These are phyloP conservation scores for Nigrospora sphaerica DNA, from an alignment of 2,329 filamentous ascomycete species.

Conservation along the genomic window DNA sequence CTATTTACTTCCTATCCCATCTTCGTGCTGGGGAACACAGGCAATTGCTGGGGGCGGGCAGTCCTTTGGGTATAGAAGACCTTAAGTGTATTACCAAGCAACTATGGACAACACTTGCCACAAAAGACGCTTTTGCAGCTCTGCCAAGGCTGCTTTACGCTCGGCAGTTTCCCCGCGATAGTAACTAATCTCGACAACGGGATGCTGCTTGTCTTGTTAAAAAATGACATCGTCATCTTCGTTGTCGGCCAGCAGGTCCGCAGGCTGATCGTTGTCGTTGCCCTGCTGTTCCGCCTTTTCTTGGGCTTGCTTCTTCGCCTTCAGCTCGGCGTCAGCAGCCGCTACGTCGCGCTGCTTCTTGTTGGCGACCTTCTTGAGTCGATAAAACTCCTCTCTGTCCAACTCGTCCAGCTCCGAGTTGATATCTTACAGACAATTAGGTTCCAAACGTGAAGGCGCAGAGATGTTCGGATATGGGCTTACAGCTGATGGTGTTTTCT, in stretches of 20 bases:
- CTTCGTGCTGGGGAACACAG: too few species aligned
- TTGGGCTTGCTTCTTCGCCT: slow-evolving; percentile 57
- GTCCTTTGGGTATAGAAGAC: too few species aligned
- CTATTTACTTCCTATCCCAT: too few species aligned
- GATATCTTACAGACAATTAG: slow-evolving; percentile 56
- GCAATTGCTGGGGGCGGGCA: too few species aligned
- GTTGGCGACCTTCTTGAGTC: slow-evolving; percentile 87
- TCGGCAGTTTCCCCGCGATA: too few species aligned
- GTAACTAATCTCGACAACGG: too few species aligned
- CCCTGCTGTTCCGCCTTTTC: slow-evolving; percentile 27
- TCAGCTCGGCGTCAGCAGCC: slow-evolving; percentile 66
- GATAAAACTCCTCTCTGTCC: slow-evolving; percentile 96
- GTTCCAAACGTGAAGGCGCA: background rate
- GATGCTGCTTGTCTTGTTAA: slow-evolving; percentile 27
- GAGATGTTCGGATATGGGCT: slow-evolving; percentile 13
- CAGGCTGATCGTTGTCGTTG: slow-evolving; percentile 30
- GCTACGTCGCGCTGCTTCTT: slow-evolving; percentile 78
- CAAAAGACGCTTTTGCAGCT: too few species aligned
- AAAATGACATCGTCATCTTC: slow-evolving; percentile 87
- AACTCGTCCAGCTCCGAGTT: slow-evolving; percentile 97
- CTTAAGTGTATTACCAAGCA: too few species aligned
- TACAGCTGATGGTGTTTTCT: slow-evolving; percentile 98
- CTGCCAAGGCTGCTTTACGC: too few species aligned
- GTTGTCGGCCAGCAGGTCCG: slow-evolving; percentile 65
- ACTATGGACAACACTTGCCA: too few species aligned